These are phyloP conservation scores for Cyclotella choctawhatcheeana DNA, from an alignment of 108 stramenopile genomes.

Conservation along the genomic window DNA sequence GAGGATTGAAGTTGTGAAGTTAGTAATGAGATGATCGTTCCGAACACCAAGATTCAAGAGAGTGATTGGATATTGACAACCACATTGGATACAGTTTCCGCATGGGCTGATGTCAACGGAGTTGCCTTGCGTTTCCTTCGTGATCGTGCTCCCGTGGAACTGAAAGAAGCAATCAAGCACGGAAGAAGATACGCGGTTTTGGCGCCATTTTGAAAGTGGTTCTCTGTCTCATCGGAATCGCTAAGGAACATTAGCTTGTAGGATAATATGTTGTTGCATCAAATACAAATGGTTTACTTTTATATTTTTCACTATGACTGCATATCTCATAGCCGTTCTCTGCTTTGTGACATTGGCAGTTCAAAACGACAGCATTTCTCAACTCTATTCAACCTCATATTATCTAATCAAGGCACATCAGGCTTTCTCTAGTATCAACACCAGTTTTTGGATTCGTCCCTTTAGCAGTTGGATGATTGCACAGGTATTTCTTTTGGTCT, in stretches of 20 bases:
- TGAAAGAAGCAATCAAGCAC: too few species aligned
- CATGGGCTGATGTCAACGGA: neutral
- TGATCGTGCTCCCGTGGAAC: neutral
- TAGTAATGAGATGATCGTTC: neutral
- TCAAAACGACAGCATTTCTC: too few species aligned
- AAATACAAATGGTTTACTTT: too few species aligned
- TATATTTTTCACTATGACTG: too few species aligned
- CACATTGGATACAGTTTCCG: neutral
- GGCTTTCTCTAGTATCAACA: slow-evolving; percentile 90
- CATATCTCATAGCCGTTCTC: too few species aligned
- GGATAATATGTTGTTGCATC: too few species aligned
- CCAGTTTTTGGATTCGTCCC: slow-evolving; percentile 93
- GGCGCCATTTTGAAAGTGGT: too few species aligned
- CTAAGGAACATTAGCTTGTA: too few species aligned
- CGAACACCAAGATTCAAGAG: neutral
- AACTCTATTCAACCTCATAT: neutral
- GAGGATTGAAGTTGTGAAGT: neutral
- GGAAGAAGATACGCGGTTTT: too few species aligned
- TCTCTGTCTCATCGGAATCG: too few species aligned
- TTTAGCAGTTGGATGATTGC: slow-evolving; percentile 90
- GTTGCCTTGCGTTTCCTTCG: too few species aligned
- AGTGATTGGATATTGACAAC: neutral
- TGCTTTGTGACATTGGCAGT: too few species aligned
- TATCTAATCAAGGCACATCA: slow-evolving; percentile 76
- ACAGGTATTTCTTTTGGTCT: slow-evolving; percentile 93